Percentiles rank a stretch among this genome's conserved stretches.
Evolutionary conservation across 2,329 filamentous ascomycete species (phyloP).

Genomic region (Metarhizium rileyi): DNA sequence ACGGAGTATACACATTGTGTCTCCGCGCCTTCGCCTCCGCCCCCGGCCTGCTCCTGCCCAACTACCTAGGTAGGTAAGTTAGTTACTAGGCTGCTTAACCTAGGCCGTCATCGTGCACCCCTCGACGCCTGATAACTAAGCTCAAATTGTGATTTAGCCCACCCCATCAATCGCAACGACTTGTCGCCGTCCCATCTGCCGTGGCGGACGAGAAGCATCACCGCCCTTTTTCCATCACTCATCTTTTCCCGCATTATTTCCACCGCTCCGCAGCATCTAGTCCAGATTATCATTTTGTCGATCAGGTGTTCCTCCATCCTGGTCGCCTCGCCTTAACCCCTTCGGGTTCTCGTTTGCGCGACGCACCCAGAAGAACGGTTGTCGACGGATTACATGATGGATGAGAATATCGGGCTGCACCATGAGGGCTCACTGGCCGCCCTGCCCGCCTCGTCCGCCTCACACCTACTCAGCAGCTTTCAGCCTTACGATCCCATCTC

Average conservation of each 20-base stretch:
- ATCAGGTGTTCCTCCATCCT: background rate
- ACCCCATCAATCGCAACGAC: background rate
- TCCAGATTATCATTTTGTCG: background rate
- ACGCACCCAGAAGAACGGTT: background rate
- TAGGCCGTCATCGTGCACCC: background rate
- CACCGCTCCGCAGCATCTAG: background rate
- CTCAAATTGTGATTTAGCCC: background rate
- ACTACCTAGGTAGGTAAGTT: background rate
- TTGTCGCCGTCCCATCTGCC: background rate
- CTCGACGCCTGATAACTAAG: background rate
- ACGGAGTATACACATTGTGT: too few species aligned
- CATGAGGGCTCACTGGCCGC: slow-evolving; percentile 20
- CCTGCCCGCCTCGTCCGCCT: slow-evolving; percentile 21
- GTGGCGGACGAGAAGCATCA: background rate
- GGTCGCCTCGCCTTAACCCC: background rate
- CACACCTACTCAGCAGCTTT: slow-evolving; percentile 27
- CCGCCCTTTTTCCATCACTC: background rate
- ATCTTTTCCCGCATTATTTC: background rate
- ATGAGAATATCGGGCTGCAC: slow-evolving; percentile 27
- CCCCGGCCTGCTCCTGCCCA: background rate
- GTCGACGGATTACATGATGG: slow-evolving; percentile 20
- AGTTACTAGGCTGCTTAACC: background rate
- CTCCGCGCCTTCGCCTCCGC: background rate
- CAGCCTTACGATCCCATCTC: slow-evolving; percentile 60
- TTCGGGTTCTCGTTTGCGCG: background rate